Evolutionary conservation across 139 green algal species (phyloP), one percentile per base, ranked within the genome.

Genomic region (Prasinococcaceae sp.): DNA sequence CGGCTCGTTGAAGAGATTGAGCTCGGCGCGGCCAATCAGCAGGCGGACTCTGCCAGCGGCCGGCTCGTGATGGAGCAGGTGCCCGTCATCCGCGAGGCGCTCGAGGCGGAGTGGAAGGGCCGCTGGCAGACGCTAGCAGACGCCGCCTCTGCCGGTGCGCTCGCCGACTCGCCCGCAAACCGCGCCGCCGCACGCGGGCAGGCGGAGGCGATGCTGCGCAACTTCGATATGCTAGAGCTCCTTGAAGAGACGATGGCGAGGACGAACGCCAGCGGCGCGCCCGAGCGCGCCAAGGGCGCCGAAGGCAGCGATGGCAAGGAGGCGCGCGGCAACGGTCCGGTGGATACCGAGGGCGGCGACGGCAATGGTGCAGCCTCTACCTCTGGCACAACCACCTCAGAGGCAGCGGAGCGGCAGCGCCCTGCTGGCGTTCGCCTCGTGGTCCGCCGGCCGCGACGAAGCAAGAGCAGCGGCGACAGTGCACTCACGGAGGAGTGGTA

Each of bases 1-100:
- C 55, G 81, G 0, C 64, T 77, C 17, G 46, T 90, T 30, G 80
- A 92, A 49, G 80, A 84, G 68, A 53, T 93, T 36, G 60, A 61
- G 58, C 20, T 24, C 20, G 44, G 22, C 26, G 30, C 25, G 27
- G 45, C 38, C 30, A 6, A 6, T 30, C 24, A 23, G 30, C 30
- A 41, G 12, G 33, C 12, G 33, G 47, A 55, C 19, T 28, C 26
- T 28, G 23, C 27, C 12, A 17, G 42, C 19, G 26, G 27, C 0
- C 28, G 27, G 4, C 47, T 55, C 47, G 25, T 55, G 19, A 9
- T 55, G n/a, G 47, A 55, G 47, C 24, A 43, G 24, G 47, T 55
- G 10, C 47, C 47, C 12, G 47, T 32, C 19, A 44, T 12, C 5
- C 26, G 47, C 12, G 28, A 23, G 14, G 8, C 8, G 27, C 30